Conservation (phyloP, 2,329 filamentous ascomycete species). For the Monosporascus ibericus region DNA sequence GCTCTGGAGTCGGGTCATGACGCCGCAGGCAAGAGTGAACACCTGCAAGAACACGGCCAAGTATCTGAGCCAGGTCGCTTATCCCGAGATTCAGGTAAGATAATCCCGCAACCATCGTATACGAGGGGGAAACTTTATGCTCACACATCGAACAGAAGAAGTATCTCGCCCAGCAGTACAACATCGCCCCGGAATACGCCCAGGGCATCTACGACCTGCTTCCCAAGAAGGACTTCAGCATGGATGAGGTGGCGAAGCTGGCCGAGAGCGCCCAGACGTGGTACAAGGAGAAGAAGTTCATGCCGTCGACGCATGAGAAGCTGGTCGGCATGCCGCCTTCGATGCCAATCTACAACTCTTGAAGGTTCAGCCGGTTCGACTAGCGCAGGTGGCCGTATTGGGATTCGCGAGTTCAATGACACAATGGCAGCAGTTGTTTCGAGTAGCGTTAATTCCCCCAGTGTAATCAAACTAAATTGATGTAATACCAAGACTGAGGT, state of each 20-base stretch:
- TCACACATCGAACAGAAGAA: conserved; percentile 24
- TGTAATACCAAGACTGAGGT: no score
- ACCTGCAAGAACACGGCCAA: conserved; percentile 43
- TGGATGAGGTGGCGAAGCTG: conserved; percentile 37
- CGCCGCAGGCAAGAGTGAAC: conserved; percentile 33
- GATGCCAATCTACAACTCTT: conserved; percentile 22
- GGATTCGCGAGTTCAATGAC: no score
- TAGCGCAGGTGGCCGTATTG: no score
- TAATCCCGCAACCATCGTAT: not conserved
- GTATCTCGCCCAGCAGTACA: conserved; percentile 46
- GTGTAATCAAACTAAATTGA: no score
- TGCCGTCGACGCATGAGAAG: conserved; percentile 30
- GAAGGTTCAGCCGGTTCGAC: no score
- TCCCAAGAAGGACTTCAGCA: conserved; percentile 36
- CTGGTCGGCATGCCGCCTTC: conserved; percentile 32
- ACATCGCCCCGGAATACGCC: conserved; percentile 41
- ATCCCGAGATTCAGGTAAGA: conserved; percentile 33
- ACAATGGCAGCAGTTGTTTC: no score
- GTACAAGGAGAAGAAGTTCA: conserved; percentile 40
- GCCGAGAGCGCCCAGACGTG: conserved; percentile 37
- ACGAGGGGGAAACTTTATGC: not conserved
- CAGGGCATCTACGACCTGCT: conserved; percentile 39
- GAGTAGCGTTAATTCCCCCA: no score
- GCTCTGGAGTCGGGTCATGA: conserved; percentile 44
- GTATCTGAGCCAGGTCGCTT: conserved; percentile 36